A percentile compares a stretch with the other conserved stretches of the same genome.
phyloP scores from a whole-genome alignment of 805 yeast species.

The Metschnikowia cubensis region DNA sequence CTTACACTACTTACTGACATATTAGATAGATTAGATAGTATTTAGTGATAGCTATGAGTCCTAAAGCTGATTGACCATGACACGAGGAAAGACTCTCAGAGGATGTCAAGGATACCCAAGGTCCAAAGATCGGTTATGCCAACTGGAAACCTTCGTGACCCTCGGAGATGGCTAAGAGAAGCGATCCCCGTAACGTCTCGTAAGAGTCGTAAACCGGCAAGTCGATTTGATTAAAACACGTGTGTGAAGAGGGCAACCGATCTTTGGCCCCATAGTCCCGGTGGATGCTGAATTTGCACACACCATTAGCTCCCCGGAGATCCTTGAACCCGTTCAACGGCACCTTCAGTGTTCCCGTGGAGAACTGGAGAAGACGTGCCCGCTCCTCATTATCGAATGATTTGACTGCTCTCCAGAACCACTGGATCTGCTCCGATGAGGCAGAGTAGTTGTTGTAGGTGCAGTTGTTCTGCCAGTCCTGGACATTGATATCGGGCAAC shows the following conservation, averaged over 20 bases:
- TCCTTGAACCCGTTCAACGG: slow-evolving; percentile 93
- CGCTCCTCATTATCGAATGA: slow-evolving; percentile 92
- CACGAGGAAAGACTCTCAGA: too few relatives aligned
- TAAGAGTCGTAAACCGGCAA: slow-evolving; percentile 90
- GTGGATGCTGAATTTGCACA: slow-evolving; percentile 82
- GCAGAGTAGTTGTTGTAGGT: slow-evolving; percentile 76
- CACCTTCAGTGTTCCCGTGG: slow-evolving; percentile 95
- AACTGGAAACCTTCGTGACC: slow-evolving; percentile 96
- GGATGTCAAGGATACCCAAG: too few relatives aligned
- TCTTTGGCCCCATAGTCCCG: slow-evolving; percentile 82
- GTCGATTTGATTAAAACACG: slow-evolving; percentile 94
- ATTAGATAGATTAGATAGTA: too few relatives aligned
- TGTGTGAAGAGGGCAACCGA: slow-evolving; percentile 91
- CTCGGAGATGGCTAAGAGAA: slow-evolving; percentile 83
- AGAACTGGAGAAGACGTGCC: slow-evolving; percentile 90
- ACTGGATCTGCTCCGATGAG: slow-evolving; percentile 80
- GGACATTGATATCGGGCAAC: slow-evolving; percentile 91
- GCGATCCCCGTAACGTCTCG: slow-evolving; percentile 75
- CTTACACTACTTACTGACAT: too few relatives aligned
- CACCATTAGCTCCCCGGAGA: slow-evolving; percentile 81
- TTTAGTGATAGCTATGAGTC: too few relatives aligned
- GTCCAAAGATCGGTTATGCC: slow-evolving; percentile 47
- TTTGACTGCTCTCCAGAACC: slow-evolving; percentile 98
- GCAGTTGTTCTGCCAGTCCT: slow-evolving; percentile 91
- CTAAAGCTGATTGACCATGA: too few relatives aligned